phyloP scores from a whole-genome alignment of 345 rosid species.

The Linum usitatissimum region DNA sequence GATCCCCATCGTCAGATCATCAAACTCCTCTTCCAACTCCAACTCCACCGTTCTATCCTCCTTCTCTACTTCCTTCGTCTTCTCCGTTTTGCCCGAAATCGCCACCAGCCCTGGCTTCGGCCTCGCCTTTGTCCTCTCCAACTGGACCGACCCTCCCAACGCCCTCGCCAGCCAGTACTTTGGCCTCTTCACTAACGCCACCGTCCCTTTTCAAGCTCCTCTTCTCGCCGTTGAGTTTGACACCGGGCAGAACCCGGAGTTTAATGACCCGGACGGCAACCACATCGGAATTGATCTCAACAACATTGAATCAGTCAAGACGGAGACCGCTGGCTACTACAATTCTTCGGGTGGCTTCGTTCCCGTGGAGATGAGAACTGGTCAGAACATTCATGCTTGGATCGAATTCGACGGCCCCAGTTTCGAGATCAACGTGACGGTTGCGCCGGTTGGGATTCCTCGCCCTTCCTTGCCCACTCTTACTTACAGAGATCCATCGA shows the following conservation, averaged over 20 bases:
- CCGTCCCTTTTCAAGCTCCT: constrained; percentile 32
- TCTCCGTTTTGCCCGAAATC: constrained; percentile 39
- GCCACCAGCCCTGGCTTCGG: constrained; percentile 72
- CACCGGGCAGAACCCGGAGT: constrained; percentile 52
- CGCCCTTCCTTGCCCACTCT: constrained; percentile 54
- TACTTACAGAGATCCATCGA: constrained; percentile 36
- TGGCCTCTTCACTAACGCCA: constrained; percentile 49
- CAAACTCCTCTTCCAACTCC: constrained; percentile 11
- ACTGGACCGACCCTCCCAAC: constrained; percentile 57
- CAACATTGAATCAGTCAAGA: constrained; percentile 28
- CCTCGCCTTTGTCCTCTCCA: constrained; percentile 73
- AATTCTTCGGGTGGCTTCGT: constrained; percentile 45
- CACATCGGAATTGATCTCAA: constrained; percentile 75
- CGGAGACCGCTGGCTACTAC: constrained; percentile 44
- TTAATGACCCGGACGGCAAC: constrained; percentile 54
- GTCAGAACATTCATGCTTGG: constrained; percentile 76
- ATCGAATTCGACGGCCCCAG: constrained; percentile 59
- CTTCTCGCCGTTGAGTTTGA: constrained; percentile 75
- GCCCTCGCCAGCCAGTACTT: constrained; percentile 67
- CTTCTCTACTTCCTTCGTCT: constrained; percentile 56
- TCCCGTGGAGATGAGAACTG: constrained; percentile 46
- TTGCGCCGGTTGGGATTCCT: constrained; percentile 58
- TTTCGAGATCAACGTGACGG: constrained; percentile 57
- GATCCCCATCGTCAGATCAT: constrained; percentile 15
- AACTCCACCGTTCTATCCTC: constrained; percentile 47